Conservation (phyloP, 2,329 filamentous ascomycete species). For the Xylogone sp. region DNA sequence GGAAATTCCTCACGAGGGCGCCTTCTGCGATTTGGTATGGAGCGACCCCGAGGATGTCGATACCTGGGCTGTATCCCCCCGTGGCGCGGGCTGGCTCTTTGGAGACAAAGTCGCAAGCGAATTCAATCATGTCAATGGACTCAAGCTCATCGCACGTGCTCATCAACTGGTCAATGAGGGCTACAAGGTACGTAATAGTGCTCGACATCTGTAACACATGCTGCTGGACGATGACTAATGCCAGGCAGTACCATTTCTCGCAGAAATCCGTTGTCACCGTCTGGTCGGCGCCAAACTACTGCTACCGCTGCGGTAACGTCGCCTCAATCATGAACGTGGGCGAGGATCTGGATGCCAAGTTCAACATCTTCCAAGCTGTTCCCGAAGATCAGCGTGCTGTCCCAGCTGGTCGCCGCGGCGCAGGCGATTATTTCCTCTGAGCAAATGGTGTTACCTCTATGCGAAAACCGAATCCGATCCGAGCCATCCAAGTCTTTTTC, state of each 20-base stretch:
- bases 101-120: slow-evolving; percentile 67
- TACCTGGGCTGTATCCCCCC: slow-evolving; percentile 65
- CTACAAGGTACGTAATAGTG: slow-evolving; percentile 59
- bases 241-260: slow-evolving; percentile 76
- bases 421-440: slow-evolving; percentile 65
- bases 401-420: slow-evolving; percentile 64
- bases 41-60: slow-evolving; percentile 70
- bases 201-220: too few relatives aligned
- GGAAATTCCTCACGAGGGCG: slow-evolving; percentile 73
- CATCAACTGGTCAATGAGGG: slow-evolving; percentile 76
- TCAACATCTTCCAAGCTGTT: slow-evolving; percentile 90
- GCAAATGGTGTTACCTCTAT: neutral
- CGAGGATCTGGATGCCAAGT: slow-evolving; percentile 80
- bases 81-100: slow-evolving; percentile 55
- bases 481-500: too few relatives aligned
- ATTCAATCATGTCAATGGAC: slow-evolving; percentile 73
- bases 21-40: slow-evolving; percentile 75
- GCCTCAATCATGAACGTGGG: slow-evolving; percentile 85
- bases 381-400: slow-evolving; percentile 80
- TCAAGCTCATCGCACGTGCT: slow-evolving; percentile 67
- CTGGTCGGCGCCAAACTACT: slow-evolving; percentile 50
- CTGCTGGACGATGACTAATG: slow-evolving; percentile 17
- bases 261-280: slow-evolving; percentile 89
- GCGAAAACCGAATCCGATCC: too few relatives aligned
- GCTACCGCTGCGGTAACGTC: slow-evolving; percentile 48